A percentile compares a stretch with the other conserved stretches of the same genome.
These are phyloP conservation scores for Oidiodendron maius DNA, from an alignment of 495 filamentous ascomycete genomes.

Conservation along the genomic window DNA sequence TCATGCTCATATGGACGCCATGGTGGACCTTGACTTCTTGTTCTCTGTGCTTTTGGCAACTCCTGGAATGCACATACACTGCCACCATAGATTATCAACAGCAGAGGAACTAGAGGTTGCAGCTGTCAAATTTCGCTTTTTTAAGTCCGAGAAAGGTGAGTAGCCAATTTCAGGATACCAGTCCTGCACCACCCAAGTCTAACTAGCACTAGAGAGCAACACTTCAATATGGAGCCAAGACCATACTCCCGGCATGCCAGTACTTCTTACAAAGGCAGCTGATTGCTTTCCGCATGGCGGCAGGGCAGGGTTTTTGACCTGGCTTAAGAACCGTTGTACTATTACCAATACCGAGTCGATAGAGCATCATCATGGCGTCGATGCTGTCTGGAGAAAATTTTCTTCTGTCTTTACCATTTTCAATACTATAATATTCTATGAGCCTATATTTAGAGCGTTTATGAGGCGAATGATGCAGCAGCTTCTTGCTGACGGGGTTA, in stretches of 20 bases:
- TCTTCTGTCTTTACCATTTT: constrained; percentile 61
- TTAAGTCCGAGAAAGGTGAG: constrained; percentile 14
- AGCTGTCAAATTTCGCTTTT: constrained; percentile 16
- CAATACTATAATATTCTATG: constrained; percentile 73
- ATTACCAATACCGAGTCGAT: constrained; percentile 65
- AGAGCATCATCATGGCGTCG: constrained; percentile 73
- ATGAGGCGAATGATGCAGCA: constrained; percentile 60
- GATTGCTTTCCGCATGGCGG: constrained; percentile 67
- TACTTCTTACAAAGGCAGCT: constrained; percentile 60
- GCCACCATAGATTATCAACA: constrained; percentile 30
- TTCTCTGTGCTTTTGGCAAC: constrained; percentile 65
- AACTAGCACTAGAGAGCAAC: constrained; percentile 15
- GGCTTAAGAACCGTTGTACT: constrained; percentile 70
- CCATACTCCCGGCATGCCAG: constrained; percentile 49
- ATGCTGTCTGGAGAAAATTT: constrained; percentile 78
- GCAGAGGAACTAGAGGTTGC: constrained; percentile 10
- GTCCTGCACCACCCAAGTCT: constrained; percentile 46
- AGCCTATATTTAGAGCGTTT: constrained; percentile 81
- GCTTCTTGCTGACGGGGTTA: constrained; percentile 69
- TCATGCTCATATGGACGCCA: constrained; percentile 84
- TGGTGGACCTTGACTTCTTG: constrained; percentile 80
- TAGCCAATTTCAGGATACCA: constrained; percentile 22
- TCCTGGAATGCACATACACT: constrained; percentile 64
- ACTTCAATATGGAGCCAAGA: constrained; percentile 53
- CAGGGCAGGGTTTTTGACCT: constrained; percentile 62